Evolutionary conservation across 345 rosid species (phyloP), one percentile per base, ranked within the genome.

Genomic region (Trapa incisa): DNA sequence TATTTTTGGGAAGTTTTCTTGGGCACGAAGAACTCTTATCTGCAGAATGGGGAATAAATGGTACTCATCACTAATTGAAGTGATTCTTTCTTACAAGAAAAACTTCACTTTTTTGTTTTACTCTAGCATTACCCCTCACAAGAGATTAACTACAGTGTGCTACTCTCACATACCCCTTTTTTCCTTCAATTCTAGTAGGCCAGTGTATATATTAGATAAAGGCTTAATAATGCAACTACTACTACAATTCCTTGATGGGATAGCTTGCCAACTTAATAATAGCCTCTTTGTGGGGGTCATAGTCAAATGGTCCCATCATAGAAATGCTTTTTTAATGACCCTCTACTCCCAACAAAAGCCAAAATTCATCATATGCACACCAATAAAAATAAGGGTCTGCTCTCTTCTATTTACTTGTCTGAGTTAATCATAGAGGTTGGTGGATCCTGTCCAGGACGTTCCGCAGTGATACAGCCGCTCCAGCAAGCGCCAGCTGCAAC

Each of bases 351-450:
- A 10, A 35, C 37, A 58, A 32, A 7, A 48, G 37, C 17, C 15
- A 4, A 58, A 32, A 1, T 13, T 43, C 65, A 41, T 68, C 53
- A 60, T 47, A 47, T 37, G 64, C 65, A 58, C 29, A 22, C 29
- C 29, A 22, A 22, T 22, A 22, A 22, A 22, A 22, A 22, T 22
- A 22, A 22, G 29, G 66, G 56, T 8, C 47, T 47, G 48, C 62
- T 35, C 48, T 8, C 13, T 67, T 37, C 45, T 35, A 38, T 58
- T 22, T 22, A 16, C 35, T 69, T 45, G 16, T 48, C 45, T 2
- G 42, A 53, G 16, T 43, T 56, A 37, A 69, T 69, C 65, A 69
- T 69, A 58, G 65, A 61, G 60, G 66, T 61, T 15, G 66, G 66
- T 69, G 72, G 66, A 61, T 11, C 42, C 41, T 57, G 8, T 22